Conservation (phyloP, 2,329 filamentous ascomycete genomes). For the Aureobasidium sp. region DNA sequence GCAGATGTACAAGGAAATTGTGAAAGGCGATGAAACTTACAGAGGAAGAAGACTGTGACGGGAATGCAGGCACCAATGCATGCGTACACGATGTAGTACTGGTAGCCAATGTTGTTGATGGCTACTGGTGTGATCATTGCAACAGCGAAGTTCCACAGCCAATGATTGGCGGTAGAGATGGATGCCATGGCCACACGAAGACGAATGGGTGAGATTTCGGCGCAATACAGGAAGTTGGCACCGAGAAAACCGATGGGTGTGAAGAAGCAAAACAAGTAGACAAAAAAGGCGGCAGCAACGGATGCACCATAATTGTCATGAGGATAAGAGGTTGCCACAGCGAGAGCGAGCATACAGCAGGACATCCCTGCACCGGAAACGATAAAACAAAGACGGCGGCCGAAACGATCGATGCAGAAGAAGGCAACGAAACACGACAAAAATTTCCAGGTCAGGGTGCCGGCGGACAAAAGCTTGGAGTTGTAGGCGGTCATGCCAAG, state of each 20-base stretch:
- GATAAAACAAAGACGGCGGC: conserved; percentile 44
- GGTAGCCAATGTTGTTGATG: conserved; percentile 42
- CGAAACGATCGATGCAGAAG: conserved; percentile 43
- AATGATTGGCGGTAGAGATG: conserved; percentile 47
- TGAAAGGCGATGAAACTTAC: conserved; percentile 21
- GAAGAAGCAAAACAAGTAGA: conserved; percentile 54
- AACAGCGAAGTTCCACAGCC: conserved; percentile 34
- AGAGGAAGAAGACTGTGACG: conserved; percentile 36
- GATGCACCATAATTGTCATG: conserved; percentile 37
- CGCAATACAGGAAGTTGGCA: conserved; percentile 52
- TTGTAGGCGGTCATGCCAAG: conserved; percentile 31
- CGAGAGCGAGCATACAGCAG: conserved; percentile 45
- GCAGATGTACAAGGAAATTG: neutral
- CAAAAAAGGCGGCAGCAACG: conserved; percentile 46
- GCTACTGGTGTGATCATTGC: conserved; percentile 34
- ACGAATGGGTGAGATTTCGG: conserved; percentile 47
- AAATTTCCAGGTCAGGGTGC: conserved; percentile 48
- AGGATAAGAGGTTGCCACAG: conserved; percentile 44
- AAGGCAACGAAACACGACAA: conserved; percentile 43
- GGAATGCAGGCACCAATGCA: conserved; percentile 38
- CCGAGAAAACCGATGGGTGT: conserved; percentile 52
- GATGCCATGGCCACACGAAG: conserved; percentile 47
- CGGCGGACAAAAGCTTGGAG: conserved; percentile 36
- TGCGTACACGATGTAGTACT: conserved; percentile 45
- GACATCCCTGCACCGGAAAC: conserved; percentile 45